Evolutionary conservation across 495 filamentous ascomycete species (phyloP).

Genomic region (Acidomyces sp.): DNA sequence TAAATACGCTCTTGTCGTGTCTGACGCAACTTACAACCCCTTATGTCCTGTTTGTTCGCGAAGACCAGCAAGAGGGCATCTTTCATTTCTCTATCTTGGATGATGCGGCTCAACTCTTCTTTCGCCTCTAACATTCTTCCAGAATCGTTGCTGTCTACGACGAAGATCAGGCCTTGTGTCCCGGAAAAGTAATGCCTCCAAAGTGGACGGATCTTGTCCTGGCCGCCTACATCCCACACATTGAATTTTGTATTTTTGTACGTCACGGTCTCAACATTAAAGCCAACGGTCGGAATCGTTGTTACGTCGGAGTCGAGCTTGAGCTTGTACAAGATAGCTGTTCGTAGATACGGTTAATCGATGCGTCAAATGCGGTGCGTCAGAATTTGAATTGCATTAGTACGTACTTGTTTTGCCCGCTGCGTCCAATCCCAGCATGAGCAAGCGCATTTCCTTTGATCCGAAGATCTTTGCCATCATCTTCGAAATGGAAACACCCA

Average conservation of each 20-base stretch:
- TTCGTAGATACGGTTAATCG: background rate
- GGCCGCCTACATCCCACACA: constrained; percentile 97
- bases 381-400: no score
- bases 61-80: constrained; percentile 88
- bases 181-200: constrained; percentile 99
- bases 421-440: constrained; percentile 96
- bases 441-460: constrained; percentile 93
- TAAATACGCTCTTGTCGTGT: background rate
- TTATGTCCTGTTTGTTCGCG: constrained; percentile 95
- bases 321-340: constrained; percentile 96
- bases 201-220: constrained; percentile 96
- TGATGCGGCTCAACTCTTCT: constrained; percentile 84
- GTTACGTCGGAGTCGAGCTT: constrained; percentile 97
- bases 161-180: constrained; percentile 97
- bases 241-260: constrained; percentile 99
- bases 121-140: constrained; percentile 78
- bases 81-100: constrained; percentile 96
- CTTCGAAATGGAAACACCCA: constrained; percentile 75
- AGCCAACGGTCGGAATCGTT: constrained; percentile 97
- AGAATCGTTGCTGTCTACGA: constrained; percentile 84
- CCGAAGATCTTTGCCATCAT: constrained; percentile 97
- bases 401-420: constrained; percentile 87
- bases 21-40: constrained; percentile 46
- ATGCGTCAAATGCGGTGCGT: no score
- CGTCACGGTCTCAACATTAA: constrained; percentile 98